These are phyloP conservation scores for Podila epigama DNA, from an alignment of 192 early-diverging fungal species.

Conservation along the genomic window DNA sequence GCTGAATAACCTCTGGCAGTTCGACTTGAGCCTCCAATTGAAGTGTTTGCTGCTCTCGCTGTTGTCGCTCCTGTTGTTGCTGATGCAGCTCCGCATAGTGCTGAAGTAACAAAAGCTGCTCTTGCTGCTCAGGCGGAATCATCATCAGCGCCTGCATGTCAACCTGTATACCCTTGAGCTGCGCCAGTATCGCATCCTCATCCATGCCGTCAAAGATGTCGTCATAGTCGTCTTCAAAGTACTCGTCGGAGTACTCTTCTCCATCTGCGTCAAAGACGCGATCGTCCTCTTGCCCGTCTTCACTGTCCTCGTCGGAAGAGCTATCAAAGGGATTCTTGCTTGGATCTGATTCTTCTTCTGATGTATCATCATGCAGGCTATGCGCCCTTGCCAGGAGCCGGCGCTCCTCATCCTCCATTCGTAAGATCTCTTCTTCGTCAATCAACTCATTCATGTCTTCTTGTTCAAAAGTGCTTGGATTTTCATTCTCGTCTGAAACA, in stretches of 20 bases:
- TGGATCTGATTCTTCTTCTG: conserved; percentile 39
- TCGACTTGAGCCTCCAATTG: not conserved
- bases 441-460: conserved; percentile 27
- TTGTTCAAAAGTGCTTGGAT: conserved; percentile 19
- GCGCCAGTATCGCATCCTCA: conserved; percentile 26
- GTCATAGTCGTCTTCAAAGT: conserved; percentile 38
- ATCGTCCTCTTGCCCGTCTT: conserved; percentile 18
- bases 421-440: conserved; percentile 36
- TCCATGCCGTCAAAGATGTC: conserved; percentile 34
- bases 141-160: conserved; percentile 43
- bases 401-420: conserved; percentile 32
- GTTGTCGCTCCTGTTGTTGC: conserved; percentile 32
- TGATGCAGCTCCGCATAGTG: conserved; percentile 39
- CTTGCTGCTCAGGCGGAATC: conserved; percentile 48
- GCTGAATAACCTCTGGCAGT: too few species aligned
- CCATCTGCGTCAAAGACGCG: conserved; percentile 24
- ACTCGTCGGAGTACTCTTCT: conserved; percentile 50
- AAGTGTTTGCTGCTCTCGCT: not conserved
- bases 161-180: conserved; percentile 18
- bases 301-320: conserved; percentile 37
- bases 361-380: conserved; percentile 22
- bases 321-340: conserved; percentile 33
- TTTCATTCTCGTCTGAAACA: conserved; percentile 15
- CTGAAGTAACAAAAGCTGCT: conserved; percentile 36
- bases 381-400: conserved; percentile 28